Evolutionary conservation across 495 filamentous ascomycete species (phyloP).

Genomic region (Aspergillus egyptiacus): DNA sequence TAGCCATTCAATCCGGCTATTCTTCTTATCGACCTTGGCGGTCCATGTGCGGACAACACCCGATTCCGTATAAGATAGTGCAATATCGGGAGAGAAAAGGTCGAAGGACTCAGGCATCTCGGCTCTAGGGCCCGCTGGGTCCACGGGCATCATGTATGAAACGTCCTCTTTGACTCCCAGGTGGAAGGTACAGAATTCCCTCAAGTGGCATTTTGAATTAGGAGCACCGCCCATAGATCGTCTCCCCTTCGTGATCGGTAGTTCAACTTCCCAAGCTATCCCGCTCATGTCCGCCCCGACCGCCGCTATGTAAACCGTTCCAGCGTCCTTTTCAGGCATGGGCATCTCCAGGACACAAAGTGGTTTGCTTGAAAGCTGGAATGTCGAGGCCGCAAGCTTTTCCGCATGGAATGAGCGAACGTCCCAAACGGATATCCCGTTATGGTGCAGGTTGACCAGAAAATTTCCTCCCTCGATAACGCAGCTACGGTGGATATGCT

Average conservation of each 20-base stretch:
- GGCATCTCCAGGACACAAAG: constrained; percentile 79
- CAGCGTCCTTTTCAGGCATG: constrained; percentile 46
- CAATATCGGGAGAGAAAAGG: constrained; percentile 80
- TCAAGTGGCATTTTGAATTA: constrained; percentile 38
- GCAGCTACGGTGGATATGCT: constrained; percentile 79
- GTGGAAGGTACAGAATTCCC: constrained; percentile 66
- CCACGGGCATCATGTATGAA: constrained; percentile 79
- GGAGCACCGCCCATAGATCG: constrained; percentile 18
- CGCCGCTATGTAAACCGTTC: constrained; percentile 63
- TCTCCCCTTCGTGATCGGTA: constrained; percentile 26
- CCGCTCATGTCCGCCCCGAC: constrained; percentile 78
- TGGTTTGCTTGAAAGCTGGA: constrained; percentile 62
- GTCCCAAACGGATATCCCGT: constrained; percentile 77
- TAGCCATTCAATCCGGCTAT: constrained; percentile 67
- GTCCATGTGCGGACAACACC: constrained; percentile 83
- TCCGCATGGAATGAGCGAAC: constrained; percentile 51
- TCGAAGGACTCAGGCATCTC: constrained; percentile 78
- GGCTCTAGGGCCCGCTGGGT: constrained; percentile 72
- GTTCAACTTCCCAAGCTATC: constrained; percentile 73
- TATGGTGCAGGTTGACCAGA: constrained; percentile 73
- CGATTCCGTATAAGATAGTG: constrained; percentile 73
- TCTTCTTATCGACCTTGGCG: constrained; percentile 59
- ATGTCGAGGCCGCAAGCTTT: constrained; percentile 53
- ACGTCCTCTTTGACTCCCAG: constrained; percentile 69
- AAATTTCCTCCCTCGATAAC: constrained; percentile 69